phyloP scores from a whole-genome alignment of 306 rosid species.

The Dryas alaskensis region DNA sequence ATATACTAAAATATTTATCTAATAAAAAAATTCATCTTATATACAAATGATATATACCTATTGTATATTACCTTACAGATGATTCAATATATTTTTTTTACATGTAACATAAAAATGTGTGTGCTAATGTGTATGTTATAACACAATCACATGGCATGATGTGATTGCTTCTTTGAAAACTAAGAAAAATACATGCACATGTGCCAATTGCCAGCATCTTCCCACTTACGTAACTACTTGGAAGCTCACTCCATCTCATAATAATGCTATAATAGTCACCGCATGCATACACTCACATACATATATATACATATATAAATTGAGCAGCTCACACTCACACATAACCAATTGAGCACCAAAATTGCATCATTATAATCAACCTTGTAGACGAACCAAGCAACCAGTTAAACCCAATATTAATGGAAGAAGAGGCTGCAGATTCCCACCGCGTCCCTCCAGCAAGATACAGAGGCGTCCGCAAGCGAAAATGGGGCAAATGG shows the following conservation, averaged over 20 bases:
- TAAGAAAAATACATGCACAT: constrained; percentile 18
- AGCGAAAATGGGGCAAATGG: constrained; percentile 95
- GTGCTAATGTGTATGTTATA: neutral
- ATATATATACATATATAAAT: neutral
- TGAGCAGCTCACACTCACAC: neutral
- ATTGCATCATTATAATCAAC: neutral
- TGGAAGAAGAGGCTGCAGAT: constrained; percentile 33
- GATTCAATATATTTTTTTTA: too few relatives aligned
- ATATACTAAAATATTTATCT: too few relatives aligned
- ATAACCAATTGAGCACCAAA: neutral
- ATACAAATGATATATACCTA: too few relatives aligned
- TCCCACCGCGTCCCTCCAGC: constrained; percentile 11
- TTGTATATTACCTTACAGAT: too few relatives aligned
- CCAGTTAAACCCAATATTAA: neutral
- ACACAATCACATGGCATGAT: constrained; percentile 17
- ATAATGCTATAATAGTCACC: neutral
- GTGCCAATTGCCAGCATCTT: constrained; percentile 61
- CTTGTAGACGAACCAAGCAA: neutral
- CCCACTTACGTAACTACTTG: constrained; percentile 50
- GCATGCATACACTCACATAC: neutral
- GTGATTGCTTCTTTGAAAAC: constrained; percentile 20
- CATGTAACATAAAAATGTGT: too few relatives aligned
- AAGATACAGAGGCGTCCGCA: constrained; percentile 64
- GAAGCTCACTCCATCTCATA: constrained; percentile 38
- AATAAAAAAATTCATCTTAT: too few relatives aligned